Evolutionary conservation across 179 eudicot species (phyloP).

Genomic region (Heliamphora pulchella): DNA sequence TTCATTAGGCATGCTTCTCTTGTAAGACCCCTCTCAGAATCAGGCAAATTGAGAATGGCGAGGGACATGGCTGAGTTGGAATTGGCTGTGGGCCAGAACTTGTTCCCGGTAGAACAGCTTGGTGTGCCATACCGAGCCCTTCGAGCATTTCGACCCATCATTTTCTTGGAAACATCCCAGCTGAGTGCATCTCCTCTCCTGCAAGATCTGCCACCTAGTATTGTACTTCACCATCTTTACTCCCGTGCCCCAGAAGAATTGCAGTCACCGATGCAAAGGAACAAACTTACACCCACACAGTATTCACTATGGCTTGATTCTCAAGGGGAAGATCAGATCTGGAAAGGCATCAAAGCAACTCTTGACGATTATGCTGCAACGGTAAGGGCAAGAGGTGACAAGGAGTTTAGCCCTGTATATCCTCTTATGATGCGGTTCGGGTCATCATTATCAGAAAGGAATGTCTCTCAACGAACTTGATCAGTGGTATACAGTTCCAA

Average conservation of each 20-base stretch:
- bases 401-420: conserved; percentile 81
- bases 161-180: conserved; percentile 84
- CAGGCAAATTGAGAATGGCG: conserved; percentile 87
- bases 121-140: conserved; percentile 90
- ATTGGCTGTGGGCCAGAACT: conserved; percentile 75
- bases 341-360: conserved; percentile 93
- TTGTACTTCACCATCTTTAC: conserved; percentile 84
- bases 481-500: not conserved
- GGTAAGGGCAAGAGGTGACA: conserved; percentile 68
- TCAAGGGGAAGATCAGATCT: conserved; percentile 89
- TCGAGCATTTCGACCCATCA: conserved; percentile 73
- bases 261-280: conserved; percentile 83
- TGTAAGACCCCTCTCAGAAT: conserved; percentile 81
- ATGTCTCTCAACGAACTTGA: conserved; percentile 23
- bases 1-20: conserved; percentile 83
- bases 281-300: conserved; percentile 66
- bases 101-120: conserved; percentile 83
- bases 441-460: conserved; percentile 47
- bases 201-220: conserved; percentile 72
- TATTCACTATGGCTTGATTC: conserved; percentile 92
- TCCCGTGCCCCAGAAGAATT: conserved; percentile 82
- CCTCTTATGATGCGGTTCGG: conserved; percentile 81
- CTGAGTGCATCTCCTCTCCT: conserved; percentile 63
- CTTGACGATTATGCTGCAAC: conserved; percentile 74
- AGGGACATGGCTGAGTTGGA: conserved; percentile 94